Base-by-base conservation (phyloP, 306 rosid genomes). In the Luffa acutangula region DNA sequence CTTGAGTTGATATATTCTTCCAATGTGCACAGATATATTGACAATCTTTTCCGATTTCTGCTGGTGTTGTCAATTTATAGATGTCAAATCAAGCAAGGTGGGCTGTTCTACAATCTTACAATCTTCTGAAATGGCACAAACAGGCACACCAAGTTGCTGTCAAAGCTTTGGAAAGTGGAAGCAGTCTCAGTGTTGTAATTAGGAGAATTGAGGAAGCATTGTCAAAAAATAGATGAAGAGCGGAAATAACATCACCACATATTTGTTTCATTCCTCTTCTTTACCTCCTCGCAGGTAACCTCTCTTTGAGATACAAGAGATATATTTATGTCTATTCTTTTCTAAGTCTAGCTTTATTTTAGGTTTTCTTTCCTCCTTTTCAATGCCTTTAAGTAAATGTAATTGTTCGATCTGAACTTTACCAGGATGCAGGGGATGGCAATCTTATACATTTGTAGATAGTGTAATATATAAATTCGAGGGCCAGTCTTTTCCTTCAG, bases 51-150 rank as follows among this genome's bases (percentile, higher is more conserved):
- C 39, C 80, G 76, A 45, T 46, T 75, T 53, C 74, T 76, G n/a
- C 51, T 39, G 33, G 76, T 73, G 56, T 82, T 69, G 34, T 49
- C 83, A 59, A 13, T 80, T 73, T 51, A 25, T 86, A 95, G 97
- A 95, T 95, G 97, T 89, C 98, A 63, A 95, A 95, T 84, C 98
- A 90, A 82, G 97, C 98, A 82, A 90, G 98, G 84, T 95, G 98
- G 97, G 91, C 97, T 0, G 97, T 95, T 83, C 78, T 95, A 73
- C 97, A 95, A 76, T 92, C 98, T 5, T 95, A 92, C 86, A 95
- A 92, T 90, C 88, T 95, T 83, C 93, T 95, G 81, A 95, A 92
- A 85, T 92, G 93, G 98, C 92, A 95, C 83, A 91, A 21, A 85
- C 81, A 80, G 13, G 96, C 96, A 6, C 96, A 91, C 87, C 89